Evolutionary conservation across 2,329 filamentous ascomycete species (phyloP), one percentile per base, ranked within the genome.

Genomic region (Beauveria sp.): DNA sequence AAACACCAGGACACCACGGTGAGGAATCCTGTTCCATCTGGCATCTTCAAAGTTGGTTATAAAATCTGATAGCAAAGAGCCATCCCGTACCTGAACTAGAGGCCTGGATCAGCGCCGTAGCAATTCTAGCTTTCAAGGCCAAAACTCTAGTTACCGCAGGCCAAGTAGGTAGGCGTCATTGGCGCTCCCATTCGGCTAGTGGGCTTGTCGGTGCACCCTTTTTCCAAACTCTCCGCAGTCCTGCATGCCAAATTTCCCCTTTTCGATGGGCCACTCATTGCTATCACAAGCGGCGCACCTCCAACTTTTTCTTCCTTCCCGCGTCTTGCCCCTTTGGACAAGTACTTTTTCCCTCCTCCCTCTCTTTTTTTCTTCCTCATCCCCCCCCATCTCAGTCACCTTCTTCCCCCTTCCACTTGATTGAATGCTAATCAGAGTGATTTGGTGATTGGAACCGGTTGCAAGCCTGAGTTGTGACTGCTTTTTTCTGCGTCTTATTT

Each of bases 171-270:
- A 57, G 54, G 26, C 54, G 54, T 57, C 54, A 57, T 22, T 47
- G 54, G 10, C 12, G 22, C 40, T 47, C 45, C 14, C 26, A 38
- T 38, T 38, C 34, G 34, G 34, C 34, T 38, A 38, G 28, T 38
- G 16, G 38, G 7, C 20, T 30, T 54, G 20, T n/a, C 9, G 49
- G 30, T 22, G 38, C 5, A 43, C 10, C 30, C 24, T 28, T 7
- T n/a, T 6, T 24, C 20, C 22, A 5, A 52, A 24, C 40, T 56
- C 57, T 60, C 57, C 57, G 49, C 57, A 52, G 16, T 52, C 30
- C 14, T 54, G 49, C 62, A 66, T 69, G 66, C 60, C 66, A 71
- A 72, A 72, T 73, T 74, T 74, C 73, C 72, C 72, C 72, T 74
- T 74, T 74, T 73, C 53, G 62, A 59, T 58, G 43, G 49, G 42